phyloP scores from a whole-genome alignment of 108 stramenopile genomes.

The Chaetoceros muelleri region DNA sequence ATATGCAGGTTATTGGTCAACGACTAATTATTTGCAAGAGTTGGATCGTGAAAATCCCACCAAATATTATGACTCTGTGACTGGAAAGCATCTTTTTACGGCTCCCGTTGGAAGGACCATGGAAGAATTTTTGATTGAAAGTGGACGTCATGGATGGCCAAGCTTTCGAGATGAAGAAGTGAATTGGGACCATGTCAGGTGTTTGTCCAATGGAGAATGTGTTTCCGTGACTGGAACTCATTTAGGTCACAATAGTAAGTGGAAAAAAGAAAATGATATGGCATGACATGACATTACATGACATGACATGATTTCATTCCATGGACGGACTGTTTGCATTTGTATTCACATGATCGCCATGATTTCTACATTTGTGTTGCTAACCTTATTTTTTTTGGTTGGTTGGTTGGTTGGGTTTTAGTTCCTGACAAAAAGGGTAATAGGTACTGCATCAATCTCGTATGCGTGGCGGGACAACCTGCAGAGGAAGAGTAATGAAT shows the following conservation, averaged over 20 bases:
- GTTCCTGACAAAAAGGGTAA: slow-evolving; percentile 39
- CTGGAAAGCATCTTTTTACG: slow-evolving; percentile 66
- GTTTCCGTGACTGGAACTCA: slow-evolving; percentile 38
- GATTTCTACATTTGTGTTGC: too few relatives aligned
- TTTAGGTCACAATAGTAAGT: slow-evolving; percentile 61
- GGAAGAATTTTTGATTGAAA: slow-evolving; percentile 68
- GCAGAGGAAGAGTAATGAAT: slow-evolving; percentile 8
- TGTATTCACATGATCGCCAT: too few relatives aligned
- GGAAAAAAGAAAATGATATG: slow-evolving; percentile 27
- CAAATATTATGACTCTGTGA: slow-evolving; percentile 80
- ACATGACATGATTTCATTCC: too few relatives aligned
- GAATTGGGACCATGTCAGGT: slow-evolving; percentile 34
- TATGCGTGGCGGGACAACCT: slow-evolving; percentile 76
- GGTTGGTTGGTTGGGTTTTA: too few relatives aligned
- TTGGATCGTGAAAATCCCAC: slow-evolving; percentile 23
- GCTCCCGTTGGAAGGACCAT: slow-evolving; percentile 61
- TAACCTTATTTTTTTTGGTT: too few relatives aligned
- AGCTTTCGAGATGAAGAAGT: slow-evolving; percentile 47
- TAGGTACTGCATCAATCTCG: slow-evolving; percentile 89
- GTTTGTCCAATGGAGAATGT: slow-evolving; percentile 25
- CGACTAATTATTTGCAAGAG: slow-evolving; percentile 39
- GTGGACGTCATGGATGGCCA: slow-evolving; percentile 60
- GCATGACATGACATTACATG: too few relatives aligned
- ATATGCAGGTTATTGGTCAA: slow-evolving; percentile 38
- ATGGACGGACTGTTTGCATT: too few relatives aligned